A percentile compares a stretch with the other conserved stretches of the same genome.
phyloP scores from a whole-genome alignment of 1,284 basidiomycete genomes.

The Ganoderma multipileum region DNA sequence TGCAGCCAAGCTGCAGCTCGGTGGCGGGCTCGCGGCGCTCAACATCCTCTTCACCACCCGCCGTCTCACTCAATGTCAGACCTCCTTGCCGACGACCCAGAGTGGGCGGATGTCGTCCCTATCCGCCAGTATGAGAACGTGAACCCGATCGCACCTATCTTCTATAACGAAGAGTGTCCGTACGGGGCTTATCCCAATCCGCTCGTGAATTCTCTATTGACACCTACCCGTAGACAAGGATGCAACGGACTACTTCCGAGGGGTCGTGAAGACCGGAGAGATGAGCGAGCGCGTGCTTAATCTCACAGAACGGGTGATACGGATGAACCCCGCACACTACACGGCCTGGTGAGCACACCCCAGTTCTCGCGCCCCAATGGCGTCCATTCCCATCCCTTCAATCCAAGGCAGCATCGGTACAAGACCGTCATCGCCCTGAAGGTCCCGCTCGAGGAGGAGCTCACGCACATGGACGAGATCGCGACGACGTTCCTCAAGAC shows the following conservation, averaged over 20 bases:
- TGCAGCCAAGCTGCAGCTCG: too few relatives aligned
- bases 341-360: slow-evolving; percentile 79
- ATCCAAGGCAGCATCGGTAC: slow-evolving; percentile 89
- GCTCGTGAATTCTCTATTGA: slow-evolving; percentile 11
- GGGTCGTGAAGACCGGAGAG: slow-evolving; percentile 78
- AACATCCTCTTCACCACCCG: neutral
- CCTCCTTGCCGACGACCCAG: slow-evolving; percentile 67
- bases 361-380: neutral
- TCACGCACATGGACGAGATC: slow-evolving; percentile 85
- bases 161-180: slow-evolving; percentile 88
- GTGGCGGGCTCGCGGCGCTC: neutral
- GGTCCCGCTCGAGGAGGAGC: slow-evolving; percentile 75
- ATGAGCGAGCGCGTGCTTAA: slow-evolving; percentile 81
- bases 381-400: neutral
- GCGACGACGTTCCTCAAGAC: slow-evolving; percentile 87
- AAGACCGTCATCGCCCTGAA: slow-evolving; percentile 77
- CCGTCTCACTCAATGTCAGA: slow-evolving; percentile 27
- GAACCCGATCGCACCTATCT: slow-evolving; percentile 86
- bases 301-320: slow-evolving; percentile 86
- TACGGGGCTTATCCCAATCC: slow-evolving; percentile 29
- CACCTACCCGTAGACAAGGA: slow-evolving; percentile 75
- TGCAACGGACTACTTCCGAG: slow-evolving; percentile 92
- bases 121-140: slow-evolving; percentile 82
- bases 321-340: slow-evolving; percentile 92
- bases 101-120: slow-evolving; percentile 84